Base-by-base conservation (phyloP, 257 asterid species). In the Henckelia pumila region DNA sequence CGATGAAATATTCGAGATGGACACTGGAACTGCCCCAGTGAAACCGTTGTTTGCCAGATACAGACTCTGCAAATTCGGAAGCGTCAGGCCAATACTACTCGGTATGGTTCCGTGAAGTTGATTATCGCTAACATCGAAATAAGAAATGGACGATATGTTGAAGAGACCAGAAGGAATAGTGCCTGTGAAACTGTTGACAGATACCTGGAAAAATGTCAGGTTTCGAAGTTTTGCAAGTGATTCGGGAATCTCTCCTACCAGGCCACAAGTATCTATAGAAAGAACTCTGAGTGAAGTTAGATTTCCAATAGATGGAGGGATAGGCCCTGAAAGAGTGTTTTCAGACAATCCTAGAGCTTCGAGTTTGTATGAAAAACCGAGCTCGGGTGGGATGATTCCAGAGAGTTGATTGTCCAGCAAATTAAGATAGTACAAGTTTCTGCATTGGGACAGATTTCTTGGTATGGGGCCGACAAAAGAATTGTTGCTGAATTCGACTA, bases 381-480 rank as follows among this genome's bases (percentile, higher is more conserved):
- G 25, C 30, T 66, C 68, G 8, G 35, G 44, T 26, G 76, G 79
- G 21, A 70, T 73, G 21, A 5, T 17, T 9, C 76, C 82, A 3
- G 58, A 29, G 7, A 70, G 61, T 21, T 49, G 56, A 37, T 78
- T 78, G 19, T 33, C n/a, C 5, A 63, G 23, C 13, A 71, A 24
- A 68, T 4, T 22, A 5, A 73, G 19, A 52, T 24, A 37, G 52
- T 63, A 56, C 26, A 78, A 56, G 22, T 56, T 47, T 30, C 8
- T 52, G 61, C 79, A 78, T 16, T 53, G 25, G 29, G 71, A 65
- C 19, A 73, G 52, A 60, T 22, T 73, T 44, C 44, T 59, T 0
- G 77, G 83, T 64, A 79, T 75, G 11, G 52, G 63, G 29, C 80
- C 83, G 1, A 21, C 47, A 19, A 78, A 64, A n/a, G 77, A 71